Evolutionary conservation across 495 filamentous ascomycete species (phyloP), one percentile per base, ranked within the genome.

Genomic region (Penicillium coffeae): DNA sequence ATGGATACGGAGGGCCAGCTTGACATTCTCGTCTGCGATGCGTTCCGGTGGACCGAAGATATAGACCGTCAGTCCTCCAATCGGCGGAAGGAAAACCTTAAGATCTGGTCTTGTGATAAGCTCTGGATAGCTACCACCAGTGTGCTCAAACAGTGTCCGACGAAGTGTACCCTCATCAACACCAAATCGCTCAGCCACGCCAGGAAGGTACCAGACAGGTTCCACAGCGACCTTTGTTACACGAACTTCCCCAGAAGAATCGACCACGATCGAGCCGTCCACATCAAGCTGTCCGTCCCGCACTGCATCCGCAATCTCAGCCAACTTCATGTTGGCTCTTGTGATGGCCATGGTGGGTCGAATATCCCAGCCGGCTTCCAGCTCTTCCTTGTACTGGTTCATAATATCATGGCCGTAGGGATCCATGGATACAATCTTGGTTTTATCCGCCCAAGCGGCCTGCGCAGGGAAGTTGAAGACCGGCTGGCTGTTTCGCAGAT

Each of bases 351-450:
- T 98, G 0, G 93, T 96, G 18, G 93, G 93, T 38, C 92, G 80
- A 51, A 97, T 88, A 57, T 98, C 92, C 87, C 85, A 92, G 13
- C 92, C 90, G 4, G 86, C 83, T 18, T 64, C 54, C 14, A 75
- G 42, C 42, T 69, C 57, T 13, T 68, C 61, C 19, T 58, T 50
- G 46, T 64, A 75, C 33, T 71, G 63, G 34, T 71, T 70, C 42
- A 75, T 66, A 15, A 73, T 62, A 50, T 95, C 73, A 67, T 98
- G 93, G 5, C 93, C 93, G 55, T 84, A 86, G 6, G 93, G 93
- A 66, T 98, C 93, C 88, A 98, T 95, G 21, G 93, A 87, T 19
- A 98, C 93, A 50, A 98, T 96, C 75, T 95, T 96, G 60, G 88
- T 92, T 62, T 83, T 80, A 64, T 96, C 89, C 18, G 74, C 77